These are phyloP conservation scores for Erodium chrysanthum DNA, from an alignment of 441 rosid species.

Conservation along the genomic window DNA sequence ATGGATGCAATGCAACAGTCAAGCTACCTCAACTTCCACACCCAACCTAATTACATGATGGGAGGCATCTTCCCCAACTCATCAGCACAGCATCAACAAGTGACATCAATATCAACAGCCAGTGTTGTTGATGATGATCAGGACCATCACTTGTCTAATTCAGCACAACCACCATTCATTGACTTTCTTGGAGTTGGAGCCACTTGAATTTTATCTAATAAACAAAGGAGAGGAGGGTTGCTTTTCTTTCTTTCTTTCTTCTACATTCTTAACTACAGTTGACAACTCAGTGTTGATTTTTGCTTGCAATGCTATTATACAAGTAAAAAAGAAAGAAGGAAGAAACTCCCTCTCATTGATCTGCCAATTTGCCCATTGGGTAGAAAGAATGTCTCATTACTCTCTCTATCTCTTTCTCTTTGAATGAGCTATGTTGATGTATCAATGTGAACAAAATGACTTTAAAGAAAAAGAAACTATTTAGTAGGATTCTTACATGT, in stretches of 20 bases:
- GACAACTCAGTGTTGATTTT: background rate
- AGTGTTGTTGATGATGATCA: conserved; percentile 25
- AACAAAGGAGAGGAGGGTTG: conserved; percentile 10
- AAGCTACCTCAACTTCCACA: conserved; percentile 20
- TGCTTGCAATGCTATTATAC: background rate
- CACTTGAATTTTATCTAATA: conserved; percentile 26
- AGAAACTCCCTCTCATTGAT: background rate
- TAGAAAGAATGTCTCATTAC: background rate
- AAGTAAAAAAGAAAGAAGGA: background rate
- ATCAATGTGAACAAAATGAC: too few species aligned
- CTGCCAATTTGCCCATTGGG: background rate
- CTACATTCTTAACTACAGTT: background rate
- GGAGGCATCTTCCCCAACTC: conserved; percentile 15
- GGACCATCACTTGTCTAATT: conserved; percentile 20
- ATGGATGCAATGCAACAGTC: conserved; percentile 33
- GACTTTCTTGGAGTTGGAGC: conserved; percentile 98
- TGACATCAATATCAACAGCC: conserved; percentile 18
- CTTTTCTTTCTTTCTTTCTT: background rate
- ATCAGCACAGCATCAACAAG: conserved; percentile 20
- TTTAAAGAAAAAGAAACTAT: too few species aligned
- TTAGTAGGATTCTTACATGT: too few species aligned
- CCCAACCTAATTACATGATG: conserved; percentile 1
- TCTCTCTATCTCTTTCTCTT: background rate
- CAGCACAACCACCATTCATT: conserved; percentile 55
- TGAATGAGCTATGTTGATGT: too few species aligned